Conservation (phyloP, 1,284 basidiomycete species). For the Mycena sp. region DNA sequence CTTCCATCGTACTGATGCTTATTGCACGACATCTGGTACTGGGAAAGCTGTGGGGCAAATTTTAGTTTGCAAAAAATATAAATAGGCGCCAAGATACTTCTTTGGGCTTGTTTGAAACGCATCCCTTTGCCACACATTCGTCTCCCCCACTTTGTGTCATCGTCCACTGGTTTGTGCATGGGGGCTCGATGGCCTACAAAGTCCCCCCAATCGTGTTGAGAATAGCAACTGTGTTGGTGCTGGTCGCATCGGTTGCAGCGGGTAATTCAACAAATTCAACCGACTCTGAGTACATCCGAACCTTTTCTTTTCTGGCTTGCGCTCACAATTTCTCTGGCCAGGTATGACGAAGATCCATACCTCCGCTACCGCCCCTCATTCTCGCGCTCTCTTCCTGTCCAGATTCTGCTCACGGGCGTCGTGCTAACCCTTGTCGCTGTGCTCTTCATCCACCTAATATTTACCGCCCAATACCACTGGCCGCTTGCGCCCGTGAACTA, state of each 20-base stretch:
- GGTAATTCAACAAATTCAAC: slow-evolving; percentile 2
- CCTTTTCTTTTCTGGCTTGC: neutral
- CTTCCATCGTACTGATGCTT: slow-evolving; percentile 49
- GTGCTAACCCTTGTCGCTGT: slow-evolving; percentile 88
- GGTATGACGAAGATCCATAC: slow-evolving; percentile 69
- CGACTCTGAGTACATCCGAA: neutral
- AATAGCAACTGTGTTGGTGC: slow-evolving; percentile 2
- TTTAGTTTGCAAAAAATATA: slow-evolving; percentile 31
- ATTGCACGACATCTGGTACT: slow-evolving; percentile 48
- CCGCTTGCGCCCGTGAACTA: slow-evolving; percentile 94
- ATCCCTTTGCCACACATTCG: neutral
- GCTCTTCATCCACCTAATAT: slow-evolving; percentile 92
- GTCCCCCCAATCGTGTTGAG: slow-evolving; percentile 12
- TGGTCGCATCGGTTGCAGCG: slow-evolving; percentile 11
- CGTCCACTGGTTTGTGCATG: neutral
- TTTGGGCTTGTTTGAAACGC: neutral
- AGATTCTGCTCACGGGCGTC: slow-evolving; percentile 89
- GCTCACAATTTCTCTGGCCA: slow-evolving; percentile 8
- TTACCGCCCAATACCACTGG: slow-evolving; percentile 97
- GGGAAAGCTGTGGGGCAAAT: slow-evolving; percentile 46
- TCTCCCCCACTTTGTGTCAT: neutral
- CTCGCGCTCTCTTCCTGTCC: slow-evolving; percentile 89
- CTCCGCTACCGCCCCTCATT: slow-evolving; percentile 80
- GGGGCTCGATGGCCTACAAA: slow-evolving; percentile 19
- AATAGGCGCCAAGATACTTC: too few relatives aligned